Evolutionary conservation across 2,329 filamentous ascomycete species (phyloP), one percentile per base, ranked within the genome.

Genomic region (Tetracladium maxilliforme): DNA sequence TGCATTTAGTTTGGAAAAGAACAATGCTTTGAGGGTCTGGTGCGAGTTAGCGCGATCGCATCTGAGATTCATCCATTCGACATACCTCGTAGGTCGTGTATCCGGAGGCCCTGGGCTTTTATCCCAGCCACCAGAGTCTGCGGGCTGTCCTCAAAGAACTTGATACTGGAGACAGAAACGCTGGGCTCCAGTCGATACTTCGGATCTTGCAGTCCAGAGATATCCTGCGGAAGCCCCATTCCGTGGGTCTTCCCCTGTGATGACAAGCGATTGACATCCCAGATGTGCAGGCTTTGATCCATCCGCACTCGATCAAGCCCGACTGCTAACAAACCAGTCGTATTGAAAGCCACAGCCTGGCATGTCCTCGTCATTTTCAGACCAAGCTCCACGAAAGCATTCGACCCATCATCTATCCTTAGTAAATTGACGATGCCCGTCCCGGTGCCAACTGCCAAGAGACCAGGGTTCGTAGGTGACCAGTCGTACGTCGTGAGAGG

Each of bases 201-300:
- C 32, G 78, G 54, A 48, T 71, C 62, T n/a, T n/a, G n/a, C 42
- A 64, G n/a, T n/a, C n/a, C n/a, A n/a, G n/a, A n/a, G n/a, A n/a
- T n/a, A n/a, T n/a, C 48, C 43, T 68, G n/a, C n/a, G n/a, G n/a
- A n/a, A n/a, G n/a, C n/a, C n/a, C n/a, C n/a, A n/a, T n/a, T n/a
- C n/a, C n/a, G n/a, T n/a, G n/a, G n/a, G n/a, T n/a, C n/a, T n/a
- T n/a, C n/a, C n/a, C n/a, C n/a, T n/a, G n/a, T n/a, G n/a, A n/a
- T n/a, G n/a, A n/a, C n/a, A n/a, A n/a, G n/a, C 44, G 67, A 37
- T 68, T 75, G 27, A 84, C 62, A 45, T 92, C 80, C 67, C 80
- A 90, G 16, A 90, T 74, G 39, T 87, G 81, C 24, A 92, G 60
- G 38, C 78, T 84, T 33, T 77, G 70, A 42, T 90, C 82, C 48